Base-by-base conservation (phyloP, 164 flowering plant genomes). In the Saururus chinensis region DNA sequence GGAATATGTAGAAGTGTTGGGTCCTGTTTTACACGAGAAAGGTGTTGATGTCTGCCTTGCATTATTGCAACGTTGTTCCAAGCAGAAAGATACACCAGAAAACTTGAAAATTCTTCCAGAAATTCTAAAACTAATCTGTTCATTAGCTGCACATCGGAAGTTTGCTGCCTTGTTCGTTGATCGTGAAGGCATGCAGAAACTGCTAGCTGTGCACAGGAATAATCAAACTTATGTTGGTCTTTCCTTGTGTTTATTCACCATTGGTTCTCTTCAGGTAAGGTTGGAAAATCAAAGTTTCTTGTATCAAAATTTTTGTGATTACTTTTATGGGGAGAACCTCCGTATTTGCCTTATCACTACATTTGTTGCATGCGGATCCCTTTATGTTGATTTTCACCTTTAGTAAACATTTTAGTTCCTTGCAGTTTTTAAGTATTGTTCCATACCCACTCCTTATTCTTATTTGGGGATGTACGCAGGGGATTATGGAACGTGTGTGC, bases 401-500 rank as follows among this genome's bases (percentile, higher is more conserved):
- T 30, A 30, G 2, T 30, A 6, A 30, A 30, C 37, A 30, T 30
- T 2, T 2, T 30, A 30, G 37, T 53, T 53, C 56, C 56, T 53
- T 23, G 19, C 17, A 45, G 17, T 12, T 8, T 45, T 12, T 17
- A 3, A 10, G 11, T 17, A 8, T 45, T 45, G 13, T 8, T 45
- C 49, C 11, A 45, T 45, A 17, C 49, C 14, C 14, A 45, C 17
- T 17, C 2, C 11, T 45, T 10, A 8, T 9, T 45, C 17, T 9
- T 12, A 37, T 4, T 24, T 57, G 37, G 56, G 62, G 58, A 24
- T 55, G n/a, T 35, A 25, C 74, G 61, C 75, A 95, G 99, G 96
- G 89, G 7, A 83, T 91, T 54, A 95, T 95, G 99, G 99, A 95
- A 67, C 96, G 96, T 42, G 95, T 91, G 6, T 95, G 97, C 74